A percentile compares a stretch with the other conserved stretches of the same genome.
Conservation (phyloP, 805 yeast species). For the Debaryomyces hansenii region DNA sequence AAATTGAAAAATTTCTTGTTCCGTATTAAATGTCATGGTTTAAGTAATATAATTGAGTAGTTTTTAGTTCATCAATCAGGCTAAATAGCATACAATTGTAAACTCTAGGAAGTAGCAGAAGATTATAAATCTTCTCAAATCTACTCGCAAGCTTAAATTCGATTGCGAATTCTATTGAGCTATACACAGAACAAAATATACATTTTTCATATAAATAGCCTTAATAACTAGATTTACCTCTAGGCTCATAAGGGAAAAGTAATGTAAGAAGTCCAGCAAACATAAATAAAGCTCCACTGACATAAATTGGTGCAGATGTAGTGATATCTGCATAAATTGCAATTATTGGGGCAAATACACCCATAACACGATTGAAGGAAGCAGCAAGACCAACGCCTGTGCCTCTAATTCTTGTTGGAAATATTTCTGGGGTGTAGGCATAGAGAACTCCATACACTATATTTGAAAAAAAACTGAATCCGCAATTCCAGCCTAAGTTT, state of each 20-base stretch:
- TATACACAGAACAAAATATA: no score
- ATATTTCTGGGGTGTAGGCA: constrained; percentile 67
- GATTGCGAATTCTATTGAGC: neutral
- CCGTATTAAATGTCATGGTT: constrained; percentile 50
- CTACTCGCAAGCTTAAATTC: neutral
- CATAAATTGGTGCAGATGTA: constrained; percentile 61
- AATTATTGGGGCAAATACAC: constrained; percentile 59
- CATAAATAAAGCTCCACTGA: constrained; percentile 57
- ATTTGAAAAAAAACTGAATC: constrained; percentile 47
- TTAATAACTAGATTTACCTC: constrained; percentile 16
- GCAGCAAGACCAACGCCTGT: constrained; percentile 63
- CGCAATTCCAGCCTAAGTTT: constrained; percentile 50
- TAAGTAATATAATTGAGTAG: neutral
- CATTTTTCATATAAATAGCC: no score
- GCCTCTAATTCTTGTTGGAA: constrained; percentile 49
- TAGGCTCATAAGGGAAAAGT: constrained; percentile 29
- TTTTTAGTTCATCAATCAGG: neutral
- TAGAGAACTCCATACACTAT: constrained; percentile 58
- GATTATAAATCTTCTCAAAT: neutral
- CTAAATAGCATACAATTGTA: neutral
- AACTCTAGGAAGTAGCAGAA: neutral
- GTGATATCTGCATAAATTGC: constrained; percentile 54
- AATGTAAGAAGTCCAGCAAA: constrained; percentile 36
- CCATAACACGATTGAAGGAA: constrained; percentile 52
- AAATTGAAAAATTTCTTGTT: constrained; percentile 57